Conservation (phyloP, 805 yeast genomes). For the Tetrapisispora phaffii region DNA sequence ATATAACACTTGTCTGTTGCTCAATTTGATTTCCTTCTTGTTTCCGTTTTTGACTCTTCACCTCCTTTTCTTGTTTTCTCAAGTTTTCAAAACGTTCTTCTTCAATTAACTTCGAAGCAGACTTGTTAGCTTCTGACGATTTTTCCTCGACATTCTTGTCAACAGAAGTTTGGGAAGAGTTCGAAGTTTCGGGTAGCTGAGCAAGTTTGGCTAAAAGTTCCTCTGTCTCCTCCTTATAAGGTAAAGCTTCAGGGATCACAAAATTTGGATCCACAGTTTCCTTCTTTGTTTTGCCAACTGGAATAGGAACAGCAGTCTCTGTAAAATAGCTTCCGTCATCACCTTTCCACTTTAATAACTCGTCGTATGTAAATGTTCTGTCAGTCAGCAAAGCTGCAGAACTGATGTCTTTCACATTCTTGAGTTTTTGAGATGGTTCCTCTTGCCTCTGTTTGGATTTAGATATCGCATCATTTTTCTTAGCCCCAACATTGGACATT, state of each 20-base stretch:
- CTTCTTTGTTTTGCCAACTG: slow-evolving; percentile 9
- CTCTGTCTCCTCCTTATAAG: slow-evolving; percentile 3
- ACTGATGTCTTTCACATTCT: not conserved
- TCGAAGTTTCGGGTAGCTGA: not conserved
- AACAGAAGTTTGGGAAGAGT: not conserved
- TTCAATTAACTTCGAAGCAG: slow-evolving; percentile 14
- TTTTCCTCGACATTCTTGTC: not conserved
- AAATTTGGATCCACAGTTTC: slow-evolving; percentile 6
- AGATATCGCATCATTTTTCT: not conserved
- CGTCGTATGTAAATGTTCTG: slow-evolving; percentile 20
- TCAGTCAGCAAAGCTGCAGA: not conserved
- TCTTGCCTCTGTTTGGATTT: not conserved
- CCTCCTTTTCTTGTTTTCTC: not conserved
- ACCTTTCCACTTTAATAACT: slow-evolving; percentile 17
- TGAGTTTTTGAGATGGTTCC: not conserved
- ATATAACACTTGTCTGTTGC: not conserved
- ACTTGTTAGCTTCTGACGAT: slow-evolving; percentile 14
- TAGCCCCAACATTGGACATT: not conserved
- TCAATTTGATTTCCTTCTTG: not conserved
- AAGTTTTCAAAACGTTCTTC: not conserved
- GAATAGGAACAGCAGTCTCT: slow-evolving; percentile 20
- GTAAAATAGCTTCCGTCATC: slow-evolving; percentile 22
- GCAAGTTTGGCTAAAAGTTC: not conserved
- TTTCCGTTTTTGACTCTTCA: not conserved
- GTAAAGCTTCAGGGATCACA: slow-evolving; percentile 1